Conservation (phyloP, 257 asterid genomes). For the Hygrophila difformis region DNA sequence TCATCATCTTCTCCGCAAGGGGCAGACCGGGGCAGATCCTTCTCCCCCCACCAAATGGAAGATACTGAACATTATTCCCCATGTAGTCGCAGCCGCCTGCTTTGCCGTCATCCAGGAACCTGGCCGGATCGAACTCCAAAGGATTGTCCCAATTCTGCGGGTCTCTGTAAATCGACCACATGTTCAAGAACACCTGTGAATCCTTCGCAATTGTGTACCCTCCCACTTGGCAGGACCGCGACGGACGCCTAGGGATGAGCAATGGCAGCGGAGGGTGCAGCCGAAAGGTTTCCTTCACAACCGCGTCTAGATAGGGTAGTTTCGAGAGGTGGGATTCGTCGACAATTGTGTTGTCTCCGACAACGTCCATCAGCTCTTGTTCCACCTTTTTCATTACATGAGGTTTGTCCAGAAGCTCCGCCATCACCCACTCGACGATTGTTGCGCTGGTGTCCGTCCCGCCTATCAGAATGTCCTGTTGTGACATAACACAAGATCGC, state of each 20-base stretch:
- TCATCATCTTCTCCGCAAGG: background rate
- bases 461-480: too few relatives aligned
- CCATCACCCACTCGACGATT: too few relatives aligned
- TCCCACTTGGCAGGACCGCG: too few relatives aligned
- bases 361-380: background rate
- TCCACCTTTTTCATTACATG: background rate
- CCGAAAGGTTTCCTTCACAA: too few relatives aligned
- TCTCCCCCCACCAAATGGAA: too few relatives aligned
- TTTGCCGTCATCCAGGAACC: background rate
- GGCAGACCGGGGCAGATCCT: background rate
- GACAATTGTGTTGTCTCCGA: background rate
- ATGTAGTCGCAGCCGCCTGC: background rate
- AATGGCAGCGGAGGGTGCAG: too few relatives aligned
- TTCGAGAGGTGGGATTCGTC: background rate
- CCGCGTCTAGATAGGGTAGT: background rate
- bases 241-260: too few relatives aligned
- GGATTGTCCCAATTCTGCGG: background rate
- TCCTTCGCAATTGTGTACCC: background rate
- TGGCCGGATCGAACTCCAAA: background rate
- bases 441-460: too few relatives aligned
- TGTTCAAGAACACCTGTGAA: background rate
- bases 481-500: too few relatives aligned
- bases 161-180: background rate
- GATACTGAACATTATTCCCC: background rate
- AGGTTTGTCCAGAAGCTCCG: too few relatives aligned